These are phyloP conservation scores for Paramecium sexaurelia DNA, from an alignment of 73 alveolate species.

Conservation along the genomic window DNA sequence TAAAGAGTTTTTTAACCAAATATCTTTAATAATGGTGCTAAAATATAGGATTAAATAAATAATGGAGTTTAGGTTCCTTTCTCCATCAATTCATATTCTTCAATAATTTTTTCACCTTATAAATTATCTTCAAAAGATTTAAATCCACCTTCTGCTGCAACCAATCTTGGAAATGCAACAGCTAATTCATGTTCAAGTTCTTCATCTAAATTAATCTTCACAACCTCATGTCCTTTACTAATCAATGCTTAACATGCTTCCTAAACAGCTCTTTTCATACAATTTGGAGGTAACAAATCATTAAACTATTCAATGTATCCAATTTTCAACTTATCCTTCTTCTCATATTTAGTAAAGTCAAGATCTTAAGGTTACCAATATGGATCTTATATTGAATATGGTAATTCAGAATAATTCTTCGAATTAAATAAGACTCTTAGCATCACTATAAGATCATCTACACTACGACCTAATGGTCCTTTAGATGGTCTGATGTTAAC, in stretches of 20 bases:
- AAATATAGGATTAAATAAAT: not conserved
- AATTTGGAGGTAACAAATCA: slow-evolving; percentile 17
- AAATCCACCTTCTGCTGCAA: slow-evolving; percentile 48
- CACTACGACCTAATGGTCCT: slow-evolving; percentile 76
- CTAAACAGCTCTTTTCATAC: slow-evolving; percentile 71
- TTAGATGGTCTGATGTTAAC: slow-evolving; percentile 30
- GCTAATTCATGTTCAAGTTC: not conserved
- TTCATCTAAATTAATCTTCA: slow-evolving; percentile 6
- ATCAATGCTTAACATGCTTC: slow-evolving; percentile 62
- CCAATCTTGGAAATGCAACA: slow-evolving; percentile 34
- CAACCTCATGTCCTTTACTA: slow-evolving; percentile 68
- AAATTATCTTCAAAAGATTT: slow-evolving; percentile 23
- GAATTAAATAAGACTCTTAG: slow-evolving; percentile 14
- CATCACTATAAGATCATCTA: slow-evolving; percentile 68
- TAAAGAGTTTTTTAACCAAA: slow-evolving; percentile 46
- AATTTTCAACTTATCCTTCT: slow-evolving; percentile 67
- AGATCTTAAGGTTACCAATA: not conserved
- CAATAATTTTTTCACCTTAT: not conserved
- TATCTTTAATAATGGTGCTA: not conserved
- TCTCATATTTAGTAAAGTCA: not conserved
- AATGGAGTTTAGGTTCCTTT: not conserved
- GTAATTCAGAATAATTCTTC: not conserved
- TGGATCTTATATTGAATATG: not conserved
- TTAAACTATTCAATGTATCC: slow-evolving; percentile 73
- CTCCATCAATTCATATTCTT: slow-evolving; percentile 23